Evolutionary conservation across 1,284 basidiomycete species (phyloP).

Genomic region (Ceratobasidium sp.): DNA sequence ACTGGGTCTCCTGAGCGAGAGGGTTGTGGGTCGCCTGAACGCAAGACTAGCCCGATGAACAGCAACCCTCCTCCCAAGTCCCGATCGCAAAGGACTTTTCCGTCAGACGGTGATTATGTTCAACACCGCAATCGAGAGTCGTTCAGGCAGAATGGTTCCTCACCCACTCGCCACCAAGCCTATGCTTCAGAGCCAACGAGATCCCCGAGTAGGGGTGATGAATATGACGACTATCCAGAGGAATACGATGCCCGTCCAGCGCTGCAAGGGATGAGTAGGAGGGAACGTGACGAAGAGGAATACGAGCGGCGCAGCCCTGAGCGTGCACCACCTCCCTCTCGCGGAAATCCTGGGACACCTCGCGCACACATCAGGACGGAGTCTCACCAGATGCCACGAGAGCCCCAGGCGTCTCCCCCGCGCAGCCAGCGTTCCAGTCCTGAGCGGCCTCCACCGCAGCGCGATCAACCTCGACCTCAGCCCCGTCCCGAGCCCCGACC

Average conservation of each 20-base stretch:
- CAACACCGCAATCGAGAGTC: slow-evolving; percentile 29
- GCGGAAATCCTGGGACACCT: slow-evolving; percentile 8
- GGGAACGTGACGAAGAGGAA: slow-evolving; percentile 14
- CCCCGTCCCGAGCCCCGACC: slow-evolving; percentile 25
- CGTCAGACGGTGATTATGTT: slow-evolving; percentile 40
- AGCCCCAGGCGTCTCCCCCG: slow-evolving; percentile 20
- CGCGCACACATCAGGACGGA: slow-evolving; percentile 19
- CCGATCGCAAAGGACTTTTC: slow-evolving; percentile 34
- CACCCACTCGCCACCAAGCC: slow-evolving; percentile 30
- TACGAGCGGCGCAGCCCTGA: slow-evolving; percentile 33
- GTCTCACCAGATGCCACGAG: slow-evolving; percentile 17
- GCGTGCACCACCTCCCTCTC: slow-evolving; percentile 29
- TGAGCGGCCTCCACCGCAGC: slow-evolving; percentile 11
- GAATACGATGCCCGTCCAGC: slow-evolving; percentile 7
- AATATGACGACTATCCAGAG: slow-evolving; percentile 31
- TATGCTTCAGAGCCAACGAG: slow-evolving; percentile 35
- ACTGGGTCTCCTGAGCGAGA: slow-evolving; percentile 36
- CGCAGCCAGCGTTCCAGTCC: slow-evolving; percentile 28
- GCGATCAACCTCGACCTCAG: slow-evolving; percentile 19
- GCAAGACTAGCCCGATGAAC: slow-evolving; percentile 21
- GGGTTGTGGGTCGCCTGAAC: slow-evolving; percentile 22
- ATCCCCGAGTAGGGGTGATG: slow-evolving; percentile 21
- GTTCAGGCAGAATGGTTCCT: slow-evolving; percentile 28
- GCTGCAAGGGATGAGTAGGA: slow-evolving; percentile 32
- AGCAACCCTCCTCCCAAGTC: slow-evolving; percentile 18